Evolutionary conservation across 768 basidiomycete genomes (phyloP).

Genomic region (Collybia nuda): DNA sequence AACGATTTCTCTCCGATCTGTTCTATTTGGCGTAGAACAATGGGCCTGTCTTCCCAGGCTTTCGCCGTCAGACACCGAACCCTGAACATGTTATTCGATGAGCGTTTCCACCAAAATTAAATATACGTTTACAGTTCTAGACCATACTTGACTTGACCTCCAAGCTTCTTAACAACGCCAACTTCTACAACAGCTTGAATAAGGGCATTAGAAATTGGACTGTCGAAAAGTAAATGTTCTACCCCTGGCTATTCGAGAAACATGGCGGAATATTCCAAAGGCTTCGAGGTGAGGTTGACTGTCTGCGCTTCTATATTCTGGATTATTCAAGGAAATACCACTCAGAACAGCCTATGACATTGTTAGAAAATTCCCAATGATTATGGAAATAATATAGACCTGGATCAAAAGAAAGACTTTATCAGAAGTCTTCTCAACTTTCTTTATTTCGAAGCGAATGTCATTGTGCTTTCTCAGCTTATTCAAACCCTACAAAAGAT

Average conservation of each 20-base stretch:
- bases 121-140: constrained; percentile 65
- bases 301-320: constrained; percentile 71
- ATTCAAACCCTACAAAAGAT: constrained; percentile 48
- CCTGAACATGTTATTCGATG: constrained; percentile 33
- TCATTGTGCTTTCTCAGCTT: constrained; percentile 71
- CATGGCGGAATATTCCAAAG: constrained; percentile 69
- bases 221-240: constrained; percentile 2
- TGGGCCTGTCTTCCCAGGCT: constrained; percentile 89
- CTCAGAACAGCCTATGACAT: constrained; percentile 63
- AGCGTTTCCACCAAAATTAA: neutral
- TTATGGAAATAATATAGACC: constrained; percentile 32
- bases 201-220: constrained; percentile 1
- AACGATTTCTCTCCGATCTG: constrained; percentile 94
- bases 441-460: constrained; percentile 76
- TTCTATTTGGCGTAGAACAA: constrained; percentile 84
- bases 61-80: constrained; percentile 77
- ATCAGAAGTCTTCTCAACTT: constrained; percentile 67
- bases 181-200: constrained; percentile 74
- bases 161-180: constrained; percentile 62
- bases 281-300: constrained; percentile 75
- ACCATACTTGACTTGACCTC: constrained; percentile 67
- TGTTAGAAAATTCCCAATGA: constrained; percentile 1
- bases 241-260: constrained; percentile 78
- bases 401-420: constrained; percentile 84
- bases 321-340: constrained; percentile 63